These are phyloP conservation scores for Leccinum broughii DNA, from an alignment of 768 basidiomycete genomes.

Conservation along the genomic window DNA sequence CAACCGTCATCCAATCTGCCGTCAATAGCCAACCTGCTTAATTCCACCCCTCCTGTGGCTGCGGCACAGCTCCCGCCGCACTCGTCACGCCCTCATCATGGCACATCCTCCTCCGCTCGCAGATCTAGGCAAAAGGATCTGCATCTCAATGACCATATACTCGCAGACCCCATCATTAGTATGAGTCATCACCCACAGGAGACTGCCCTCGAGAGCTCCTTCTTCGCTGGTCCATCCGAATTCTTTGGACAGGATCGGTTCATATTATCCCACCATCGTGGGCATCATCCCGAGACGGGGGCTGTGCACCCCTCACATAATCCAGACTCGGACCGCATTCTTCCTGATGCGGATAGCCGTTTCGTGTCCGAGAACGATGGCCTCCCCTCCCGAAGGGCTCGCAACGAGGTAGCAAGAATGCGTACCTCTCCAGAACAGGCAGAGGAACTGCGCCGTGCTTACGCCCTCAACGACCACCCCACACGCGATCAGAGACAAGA, in stretches of 20 bases:
- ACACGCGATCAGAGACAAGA: constrained; percentile 64
- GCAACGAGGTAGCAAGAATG: constrained; percentile 44
- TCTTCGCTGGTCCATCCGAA: constrained; percentile 35
- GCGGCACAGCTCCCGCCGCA: constrained; percentile 23
- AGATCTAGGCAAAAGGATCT: constrained; percentile 35
- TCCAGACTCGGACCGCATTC: constrained; percentile 49
- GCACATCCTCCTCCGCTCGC: constrained; percentile 21
- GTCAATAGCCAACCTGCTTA: constrained; percentile 43
- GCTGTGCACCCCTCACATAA: constrained; percentile 31
- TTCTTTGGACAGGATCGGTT: constrained; percentile 34
- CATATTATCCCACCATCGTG: constrained; percentile 35
- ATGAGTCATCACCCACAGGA: constrained; percentile 15
- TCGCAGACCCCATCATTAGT: constrained; percentile 21
- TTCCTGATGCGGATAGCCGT: constrained; percentile 53
- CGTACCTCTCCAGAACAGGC: constrained; percentile 65
- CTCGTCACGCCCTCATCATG: constrained; percentile 26
- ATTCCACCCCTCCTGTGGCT: constrained; percentile 32
- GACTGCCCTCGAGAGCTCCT: constrained; percentile 28
- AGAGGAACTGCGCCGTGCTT: constrained; percentile 68
- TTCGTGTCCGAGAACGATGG: constrained; percentile 51
- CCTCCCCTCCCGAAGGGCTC: constrained; percentile 32
- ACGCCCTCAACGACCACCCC: constrained; percentile 65
- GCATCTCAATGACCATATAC: constrained; percentile 30
- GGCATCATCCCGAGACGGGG: constrained; percentile 26
- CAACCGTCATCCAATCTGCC: constrained; percentile 34